Evolutionary conservation across 2,329 filamentous ascomycete genomes (phyloP).

Genomic region (Colletotrichum sidae): DNA sequence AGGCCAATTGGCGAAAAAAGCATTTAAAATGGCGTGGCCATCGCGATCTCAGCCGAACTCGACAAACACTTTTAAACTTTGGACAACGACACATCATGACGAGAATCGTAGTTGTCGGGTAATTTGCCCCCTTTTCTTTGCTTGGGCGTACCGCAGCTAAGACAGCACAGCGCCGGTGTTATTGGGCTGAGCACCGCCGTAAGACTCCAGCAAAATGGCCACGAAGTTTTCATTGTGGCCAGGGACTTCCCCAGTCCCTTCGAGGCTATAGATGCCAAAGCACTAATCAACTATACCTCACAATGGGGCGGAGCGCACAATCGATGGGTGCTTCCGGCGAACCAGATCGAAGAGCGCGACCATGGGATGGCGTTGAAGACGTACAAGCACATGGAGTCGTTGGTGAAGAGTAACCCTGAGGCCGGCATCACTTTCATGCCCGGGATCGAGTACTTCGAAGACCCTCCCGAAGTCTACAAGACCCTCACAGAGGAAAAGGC

Average conservation of each 20-base stretch:
- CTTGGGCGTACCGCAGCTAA: constrained; percentile 4
- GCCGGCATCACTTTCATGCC: constrained; percentile 61
- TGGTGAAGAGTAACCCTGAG: constrained; percentile 46
- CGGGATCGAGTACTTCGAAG: constrained; percentile 65
- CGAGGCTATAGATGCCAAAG: constrained; percentile 54
- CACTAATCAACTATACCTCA: constrained; percentile 64
- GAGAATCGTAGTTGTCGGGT: constrained; percentile 35
- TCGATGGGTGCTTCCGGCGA: constrained; percentile 53
- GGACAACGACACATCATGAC: constrained; percentile 4
- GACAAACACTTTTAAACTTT: too few relatives aligned
- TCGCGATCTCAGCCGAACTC: too few relatives aligned
- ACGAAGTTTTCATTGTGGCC: constrained; percentile 57
- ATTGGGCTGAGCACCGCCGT: constrained; percentile 63
- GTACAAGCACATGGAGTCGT: constrained; percentile 54
- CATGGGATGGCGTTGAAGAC: constrained; percentile 56
- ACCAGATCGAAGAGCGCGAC: constrained; percentile 50
- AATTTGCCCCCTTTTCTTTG: background rate
- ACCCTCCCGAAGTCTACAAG: constrained; percentile 53
- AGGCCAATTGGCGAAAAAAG: background rate
- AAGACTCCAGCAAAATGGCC: constrained; percentile 54
- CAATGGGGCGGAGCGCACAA: constrained; percentile 70
- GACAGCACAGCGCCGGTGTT: constrained; percentile 59
- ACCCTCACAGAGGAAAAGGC: constrained; percentile 48
- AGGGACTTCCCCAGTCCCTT: constrained; percentile 60
- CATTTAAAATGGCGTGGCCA: background rate